Evolutionary conservation across 164 flowering plant genomes (phyloP), one percentile per base, ranked within the genome.

Genomic region (Liriodendron chinense): DNA sequence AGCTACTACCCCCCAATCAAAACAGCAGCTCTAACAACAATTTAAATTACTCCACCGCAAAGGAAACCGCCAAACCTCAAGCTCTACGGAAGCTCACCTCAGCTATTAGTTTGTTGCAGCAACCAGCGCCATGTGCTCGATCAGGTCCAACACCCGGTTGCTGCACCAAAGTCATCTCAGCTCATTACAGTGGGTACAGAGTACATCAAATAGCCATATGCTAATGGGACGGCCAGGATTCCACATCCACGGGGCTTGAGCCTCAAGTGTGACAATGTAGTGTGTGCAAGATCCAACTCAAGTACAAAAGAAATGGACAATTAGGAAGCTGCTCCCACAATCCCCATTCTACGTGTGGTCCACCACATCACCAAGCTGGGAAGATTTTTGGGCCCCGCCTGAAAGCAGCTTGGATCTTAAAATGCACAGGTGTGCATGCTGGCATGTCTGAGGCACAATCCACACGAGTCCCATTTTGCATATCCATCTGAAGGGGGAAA

Each of bases 71-170:
- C 69, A 24, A 66, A 14, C 47, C 43, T 28, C 10, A 14, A 28
- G 6, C 28, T 10, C 67, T 7, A 64, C 26, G 47, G 0, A 20
- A 8, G 28, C 69, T 24, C 62, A 28, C 24, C 69, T 81, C 71
- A 78, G 34, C 65, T 74, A 49, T 67, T 73, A 49, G 49, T 61
- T 21, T 53, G 59, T 53, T 16, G 77, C 84, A 53, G 80, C 82
- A 18, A 82, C 82, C 74, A 79, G 72, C 25, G 84, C 80, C 84
- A 82, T 82, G 78, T 82, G 84, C 75, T 79, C 84, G n/a, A 82
- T 79, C 77, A 82, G 72, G 72, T 82, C 84, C 79, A 82, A 56
- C 63, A 82, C 84, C 20, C 84, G 84, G 77, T 82, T 82, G 76
- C 84, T 82, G 82, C 24, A 76, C 8, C 12, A 72, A 50, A 25